Evolutionary conservation across 2,329 filamentous ascomycete species (phyloP).

Genomic region (Hysterium pulicare): DNA sequence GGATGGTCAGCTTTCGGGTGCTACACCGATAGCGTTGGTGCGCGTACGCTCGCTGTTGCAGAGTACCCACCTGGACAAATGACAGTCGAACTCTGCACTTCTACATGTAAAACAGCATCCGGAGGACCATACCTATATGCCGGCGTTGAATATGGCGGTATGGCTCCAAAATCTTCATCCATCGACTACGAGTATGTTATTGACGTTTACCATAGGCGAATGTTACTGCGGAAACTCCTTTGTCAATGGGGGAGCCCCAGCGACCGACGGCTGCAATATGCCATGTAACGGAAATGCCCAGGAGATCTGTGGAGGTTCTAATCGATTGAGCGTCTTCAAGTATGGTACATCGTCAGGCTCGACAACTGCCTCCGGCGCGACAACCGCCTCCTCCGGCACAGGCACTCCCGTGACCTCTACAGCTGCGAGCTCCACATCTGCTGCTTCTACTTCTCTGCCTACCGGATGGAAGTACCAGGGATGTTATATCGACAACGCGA

Average conservation of each 20-base stretch:
- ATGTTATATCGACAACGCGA: slow-evolving; percentile 56
- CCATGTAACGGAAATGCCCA: slow-evolving; percentile 13
- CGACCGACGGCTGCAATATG: slow-evolving; percentile 10
- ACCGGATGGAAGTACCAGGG: slow-evolving; percentile 50
- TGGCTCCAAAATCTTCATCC: no score
- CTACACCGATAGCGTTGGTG: slow-evolving; percentile 1
- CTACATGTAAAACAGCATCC: background rate
- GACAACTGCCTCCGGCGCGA: no score
- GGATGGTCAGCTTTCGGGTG: background rate
- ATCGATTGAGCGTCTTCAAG: slow-evolving; percentile 5
- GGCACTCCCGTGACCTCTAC: background rate
- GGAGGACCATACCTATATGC: slow-evolving; percentile 5
- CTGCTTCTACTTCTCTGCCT: slow-evolving; percentile 8
- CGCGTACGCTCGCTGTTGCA: background rate
- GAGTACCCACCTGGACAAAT: slow-evolving; percentile 1
- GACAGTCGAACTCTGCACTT: slow-evolving; percentile 2
- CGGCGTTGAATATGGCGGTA: slow-evolving; percentile 3
- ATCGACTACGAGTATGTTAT: no score
- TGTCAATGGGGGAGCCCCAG: background rate
- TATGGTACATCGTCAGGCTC: background rate
- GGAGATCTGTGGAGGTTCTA: slow-evolving; percentile 15
- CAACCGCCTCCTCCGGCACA: background rate
- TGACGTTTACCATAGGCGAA: no score
- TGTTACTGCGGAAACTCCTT: slow-evolving; percentile 7
- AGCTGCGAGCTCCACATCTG: background rate